These are phyloP conservation scores for Trypethelium eluteriae DNA, from an alignment of 495 filamentous ascomycete species.

Conservation along the genomic window DNA sequence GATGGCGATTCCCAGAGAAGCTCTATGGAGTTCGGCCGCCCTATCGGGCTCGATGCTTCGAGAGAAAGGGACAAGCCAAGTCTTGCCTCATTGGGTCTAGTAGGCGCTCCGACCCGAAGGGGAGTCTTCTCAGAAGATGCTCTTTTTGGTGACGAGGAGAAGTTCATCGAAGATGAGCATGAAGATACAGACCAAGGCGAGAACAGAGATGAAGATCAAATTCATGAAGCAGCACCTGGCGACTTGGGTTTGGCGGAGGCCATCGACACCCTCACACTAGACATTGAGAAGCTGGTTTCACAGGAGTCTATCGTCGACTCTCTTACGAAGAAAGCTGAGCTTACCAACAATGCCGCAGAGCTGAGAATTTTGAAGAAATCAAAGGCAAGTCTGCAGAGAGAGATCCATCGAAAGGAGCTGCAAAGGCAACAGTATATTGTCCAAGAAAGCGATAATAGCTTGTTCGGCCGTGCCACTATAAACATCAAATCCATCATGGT, in stretches of 20 bases:
- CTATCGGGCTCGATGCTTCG: neutral
- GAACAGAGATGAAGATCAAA: slow-evolving; percentile 58
- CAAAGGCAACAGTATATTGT: slow-evolving; percentile 95
- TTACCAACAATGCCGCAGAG: slow-evolving; percentile 94
- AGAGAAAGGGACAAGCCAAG: slow-evolving; percentile 59
- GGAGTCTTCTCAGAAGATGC: slow-evolving; percentile 91
- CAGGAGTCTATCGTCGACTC: slow-evolving; percentile 91
- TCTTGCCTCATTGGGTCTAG: slow-evolving; percentile 81
- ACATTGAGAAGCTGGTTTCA: slow-evolving; percentile 80
- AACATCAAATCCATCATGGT: slow-evolving; percentile 88
- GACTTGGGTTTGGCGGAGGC: slow-evolving; percentile 92
- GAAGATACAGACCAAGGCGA: slow-evolving; percentile 54
- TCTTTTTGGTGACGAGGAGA: slow-evolving; percentile 84
- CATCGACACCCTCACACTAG: slow-evolving; percentile 70
- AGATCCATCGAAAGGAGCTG: slow-evolving; percentile 88
- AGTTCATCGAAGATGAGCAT: slow-evolving; percentile 75
- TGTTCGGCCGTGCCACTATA: slow-evolving; percentile 84
- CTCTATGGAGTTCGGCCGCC: slow-evolving; percentile 48
- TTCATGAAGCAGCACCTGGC: slow-evolving; percentile 91
- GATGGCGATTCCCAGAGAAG: slow-evolving; percentile 46
- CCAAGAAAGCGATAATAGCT: slow-evolving; percentile 94
- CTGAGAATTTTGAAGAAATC: slow-evolving; percentile 89
- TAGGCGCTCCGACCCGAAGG: slow-evolving; percentile 68
- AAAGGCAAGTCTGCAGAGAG: slow-evolving; percentile 81
- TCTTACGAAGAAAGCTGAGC: slow-evolving; percentile 83